A percentile compares a stretch with the other conserved stretches of the same genome.
These are phyloP conservation scores for Ceratocystis cacaofunesta DNA, from an alignment of 2,329 filamentous ascomycete genomes.

Conservation along the genomic window DNA sequence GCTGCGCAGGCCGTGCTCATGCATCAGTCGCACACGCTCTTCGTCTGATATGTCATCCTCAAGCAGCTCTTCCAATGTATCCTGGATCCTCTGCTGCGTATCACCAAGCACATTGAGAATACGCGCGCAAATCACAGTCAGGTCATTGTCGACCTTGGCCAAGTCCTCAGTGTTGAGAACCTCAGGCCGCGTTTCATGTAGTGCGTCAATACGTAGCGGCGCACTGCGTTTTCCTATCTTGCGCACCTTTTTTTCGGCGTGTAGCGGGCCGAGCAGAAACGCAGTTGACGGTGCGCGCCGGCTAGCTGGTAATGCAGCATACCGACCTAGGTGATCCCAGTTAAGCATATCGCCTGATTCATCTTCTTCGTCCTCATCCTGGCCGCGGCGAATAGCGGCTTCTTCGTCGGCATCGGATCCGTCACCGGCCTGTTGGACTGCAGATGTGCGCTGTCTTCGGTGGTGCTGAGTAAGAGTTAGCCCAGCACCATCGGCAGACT, in stretches of 20 bases:
- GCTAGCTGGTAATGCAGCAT: constrained; percentile 59
- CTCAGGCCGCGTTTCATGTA: constrained; percentile 60
- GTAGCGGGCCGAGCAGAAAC: constrained; percentile 78
- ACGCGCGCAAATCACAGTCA: constrained; percentile 62
- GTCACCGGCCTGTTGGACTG: constrained; percentile 20
- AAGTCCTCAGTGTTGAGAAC: constrained; percentile 63
- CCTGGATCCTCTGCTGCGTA: constrained; percentile 33
- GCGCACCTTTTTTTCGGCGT: constrained; percentile 70
- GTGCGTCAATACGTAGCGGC: constrained; percentile 51
- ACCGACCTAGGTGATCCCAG: constrained; percentile 70
- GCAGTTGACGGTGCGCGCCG: constrained; percentile 61
- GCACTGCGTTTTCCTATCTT: constrained; percentile 56
- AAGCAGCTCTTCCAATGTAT: constrained; percentile 30
- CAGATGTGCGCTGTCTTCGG: constrained; percentile 25
- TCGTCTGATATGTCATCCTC: constrained; percentile 34
- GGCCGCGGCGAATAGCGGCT: constrained; percentile 21
- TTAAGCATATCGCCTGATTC: constrained; percentile 66
- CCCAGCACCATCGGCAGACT: constrained; percentile 27
- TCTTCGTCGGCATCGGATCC: constrained; percentile 22
- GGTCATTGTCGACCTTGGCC: constrained; percentile 59
- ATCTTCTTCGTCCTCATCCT: constrained; percentile 34
- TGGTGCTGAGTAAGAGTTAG: constrained; percentile 36
- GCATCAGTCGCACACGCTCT: constrained; percentile 41
- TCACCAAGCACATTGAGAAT: constrained; percentile 50
- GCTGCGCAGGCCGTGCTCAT: constrained; percentile 47